Base-by-base conservation (phyloP, 192 early-diverging fungal species). In the Gryganskiella cystojenkinii region DNA sequence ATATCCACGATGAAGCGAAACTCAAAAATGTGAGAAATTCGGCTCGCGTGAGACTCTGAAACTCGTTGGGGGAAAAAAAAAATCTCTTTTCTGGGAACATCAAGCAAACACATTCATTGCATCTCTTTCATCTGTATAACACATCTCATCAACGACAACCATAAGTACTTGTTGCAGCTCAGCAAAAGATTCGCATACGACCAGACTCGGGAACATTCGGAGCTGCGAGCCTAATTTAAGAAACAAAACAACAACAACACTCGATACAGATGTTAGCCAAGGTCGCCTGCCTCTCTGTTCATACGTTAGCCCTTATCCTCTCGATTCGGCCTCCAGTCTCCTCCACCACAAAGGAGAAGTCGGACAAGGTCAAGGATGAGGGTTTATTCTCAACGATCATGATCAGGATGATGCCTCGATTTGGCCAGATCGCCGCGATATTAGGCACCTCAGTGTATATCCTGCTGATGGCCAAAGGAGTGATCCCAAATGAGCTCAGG, bases 291-390 rank as follows among this genome's bases (percentile, higher is more conserved):
- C 30, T 73, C 43, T 25, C 63, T 0, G 9, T 61, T 37, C 62
- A 73, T 15, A 61, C 71, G 25, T 31, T 73, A 15, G 42, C 57
- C 33, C 13, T 53, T 30, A 55, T 73, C 50, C 53, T 60, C 27
- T 64, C 63, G 14, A 52, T 73, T 24, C 56, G 63, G 0, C 71
- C 62, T 2, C 71, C 71, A 1, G n/a, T 28, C 0, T 64, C 71
- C 11, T 64, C 71, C 4, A 45, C 30, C 34, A 73, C 55, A 19
- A 59, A 59, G 50, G 63, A 66, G 45, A 73, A 66, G 19, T 15
- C 55, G 8, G 63, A 66, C 56, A 64, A 66, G 33, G 49, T 66
- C 63, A 65, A 73, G 42, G 63, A 73, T 22, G 63, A 66, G n/a
- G 70, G 61, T 8, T 28, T 55, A 7, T 54, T 66, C 42, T 60